Percentiles rank a stretch among this genome's conserved stretches.
Evolutionary conservation across 83 land plant genomes (phyloP).

Genomic region (Diphasiastrum complanatum): DNA sequence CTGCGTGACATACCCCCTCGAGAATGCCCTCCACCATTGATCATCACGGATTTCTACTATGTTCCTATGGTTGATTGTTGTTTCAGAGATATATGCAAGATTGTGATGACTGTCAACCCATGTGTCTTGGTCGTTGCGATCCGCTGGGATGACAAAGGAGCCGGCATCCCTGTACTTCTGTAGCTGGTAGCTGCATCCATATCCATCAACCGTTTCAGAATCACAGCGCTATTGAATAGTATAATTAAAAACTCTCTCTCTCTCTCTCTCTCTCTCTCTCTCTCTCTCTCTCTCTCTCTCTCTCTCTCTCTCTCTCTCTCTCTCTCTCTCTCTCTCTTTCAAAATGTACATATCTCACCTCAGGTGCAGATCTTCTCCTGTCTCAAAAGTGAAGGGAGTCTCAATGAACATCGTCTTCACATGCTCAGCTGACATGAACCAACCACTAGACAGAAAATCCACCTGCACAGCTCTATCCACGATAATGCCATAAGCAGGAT

Average conservation of each 20-base stretch:
- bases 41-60: slow-evolving; percentile 89
- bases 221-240: background rate
- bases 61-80: slow-evolving; percentile 92
- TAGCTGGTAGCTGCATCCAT: slow-evolving; percentile 70
- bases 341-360: slow-evolving; percentile 58
- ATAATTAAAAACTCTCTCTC: too few species aligned
- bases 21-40: slow-evolving; percentile 94
- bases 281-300: background rate
- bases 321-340: too few species aligned
- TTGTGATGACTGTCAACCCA: slow-evolving; percentile 99
- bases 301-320: background rate
- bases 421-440: slow-evolving; percentile 90
- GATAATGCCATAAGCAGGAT: slow-evolving; percentile 88
- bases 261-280: background rate
- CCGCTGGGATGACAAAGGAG: slow-evolving; percentile 82
- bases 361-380: slow-evolving; percentile 95
- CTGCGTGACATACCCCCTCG: slow-evolving; percentile 85
- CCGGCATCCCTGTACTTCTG: slow-evolving; percentile 95
- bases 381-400: slow-evolving; percentile 79
- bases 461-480: slow-evolving; percentile 81
- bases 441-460: slow-evolving; percentile 94
- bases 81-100: slow-evolving; percentile 94
- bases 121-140: slow-evolving; percentile 79
- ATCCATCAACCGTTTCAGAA: background rate
- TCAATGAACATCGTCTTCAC: slow-evolving; percentile 80